Evolutionary conservation across 345 rosid genomes (phyloP).

Genomic region (Eucalyptus marginata): DNA sequence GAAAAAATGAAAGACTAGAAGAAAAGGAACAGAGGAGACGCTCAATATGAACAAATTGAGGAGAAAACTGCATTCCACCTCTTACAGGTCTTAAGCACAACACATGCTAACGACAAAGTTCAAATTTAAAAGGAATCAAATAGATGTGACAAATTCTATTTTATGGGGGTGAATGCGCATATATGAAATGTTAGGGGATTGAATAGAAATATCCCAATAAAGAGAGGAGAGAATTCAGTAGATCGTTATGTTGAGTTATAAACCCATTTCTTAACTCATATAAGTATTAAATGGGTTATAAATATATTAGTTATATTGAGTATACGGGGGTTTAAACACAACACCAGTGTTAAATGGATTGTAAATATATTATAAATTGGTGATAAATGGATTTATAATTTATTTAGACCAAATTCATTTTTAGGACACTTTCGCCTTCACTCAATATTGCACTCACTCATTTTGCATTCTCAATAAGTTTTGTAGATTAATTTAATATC

Average conservation of each 20-base stretch:
- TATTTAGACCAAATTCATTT: too few relatives aligned
- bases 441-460: too few relatives aligned
- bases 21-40: background rate
- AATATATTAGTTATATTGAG: too few relatives aligned
- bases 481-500: too few relatives aligned
- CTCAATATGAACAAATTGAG: background rate
- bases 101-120: background rate
- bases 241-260: too few relatives aligned
- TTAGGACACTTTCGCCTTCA: rapidly evolving
- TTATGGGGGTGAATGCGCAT: background rate
- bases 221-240: background rate
- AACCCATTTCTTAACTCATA: too few relatives aligned
- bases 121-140: background rate
- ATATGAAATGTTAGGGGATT: background rate
- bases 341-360: rapidly evolving
- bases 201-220: background rate
- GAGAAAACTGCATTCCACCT: background rate
- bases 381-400: too few relatives aligned
- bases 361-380: too few relatives aligned
- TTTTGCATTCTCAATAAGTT: too few relatives aligned
- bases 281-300: rapidly evolving
- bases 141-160: background rate
- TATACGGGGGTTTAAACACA: too few relatives aligned
- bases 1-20: background rate
- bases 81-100: background rate